Percentiles rank a stretch among this genome's conserved stretches.
Evolutionary conservation across 805 yeast genomes (phyloP).

Genomic region (Brettanomyces naardenensis): DNA sequence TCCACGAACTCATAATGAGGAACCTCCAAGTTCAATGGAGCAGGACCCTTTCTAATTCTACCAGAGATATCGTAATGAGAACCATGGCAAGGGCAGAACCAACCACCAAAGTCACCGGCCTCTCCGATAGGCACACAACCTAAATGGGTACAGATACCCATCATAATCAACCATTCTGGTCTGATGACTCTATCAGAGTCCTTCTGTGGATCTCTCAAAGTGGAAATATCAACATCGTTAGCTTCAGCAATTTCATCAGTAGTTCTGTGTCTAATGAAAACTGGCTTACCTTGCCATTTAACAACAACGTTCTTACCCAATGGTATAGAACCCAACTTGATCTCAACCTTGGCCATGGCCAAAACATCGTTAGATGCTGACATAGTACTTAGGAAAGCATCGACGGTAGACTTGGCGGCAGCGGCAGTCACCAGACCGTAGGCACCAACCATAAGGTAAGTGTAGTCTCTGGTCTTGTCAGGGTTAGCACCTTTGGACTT

Average conservation of each 20-base stretch:
- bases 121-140: constrained; percentile 99
- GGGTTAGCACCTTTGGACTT: constrained; percentile 46
- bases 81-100: constrained; percentile 99
- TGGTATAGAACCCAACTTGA: constrained; percentile 86
- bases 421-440: constrained; percentile 86
- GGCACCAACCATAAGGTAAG: constrained; percentile 97
- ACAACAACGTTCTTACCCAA: constrained; percentile 97
- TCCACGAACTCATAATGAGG: constrained; percentile 85
- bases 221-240: constrained; percentile 63
- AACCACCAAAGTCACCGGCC: constrained; percentile 99
- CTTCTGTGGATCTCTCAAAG: constrained; percentile 89
- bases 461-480: constrained; percentile 75
- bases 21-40: constrained; percentile 96
- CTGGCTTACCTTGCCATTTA: constrained; percentile 99
- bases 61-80: constrained; percentile 99
- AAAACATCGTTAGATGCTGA: constrained; percentile 98
- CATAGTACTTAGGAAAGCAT: constrained; percentile 86
- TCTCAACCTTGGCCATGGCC: constrained; percentile 99
- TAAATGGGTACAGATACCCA: constrained; percentile 99
- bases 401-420: constrained; percentile 94
- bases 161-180: constrained; percentile 98
- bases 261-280: constrained; percentile 98
- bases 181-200: constrained; percentile 91
- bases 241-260: constrained; percentile 91
- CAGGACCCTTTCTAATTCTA: constrained; percentile 99